phyloP scores from a whole-genome alignment of 139 green algal genomes.

The Spirogloea muscicola region DNA sequence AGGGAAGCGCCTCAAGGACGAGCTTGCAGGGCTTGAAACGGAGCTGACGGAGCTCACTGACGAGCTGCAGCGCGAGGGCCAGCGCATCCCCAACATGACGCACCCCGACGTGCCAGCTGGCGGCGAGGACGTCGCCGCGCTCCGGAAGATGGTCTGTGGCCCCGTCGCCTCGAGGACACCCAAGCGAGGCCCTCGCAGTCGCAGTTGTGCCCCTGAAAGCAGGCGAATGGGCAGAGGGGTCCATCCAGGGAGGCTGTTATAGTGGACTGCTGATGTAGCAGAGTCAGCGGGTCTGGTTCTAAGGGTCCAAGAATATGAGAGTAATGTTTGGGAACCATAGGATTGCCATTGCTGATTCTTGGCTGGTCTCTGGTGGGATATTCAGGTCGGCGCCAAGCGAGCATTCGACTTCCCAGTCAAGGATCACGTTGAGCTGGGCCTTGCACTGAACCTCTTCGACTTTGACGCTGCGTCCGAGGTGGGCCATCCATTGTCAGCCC shows the following conservation, averaged over 20 bases:
- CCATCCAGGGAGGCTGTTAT: no score
- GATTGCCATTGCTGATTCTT: no score
- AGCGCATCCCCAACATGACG: constrained; percentile 89
- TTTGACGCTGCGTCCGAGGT: constrained; percentile 78
- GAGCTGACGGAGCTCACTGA: constrained; percentile 59
- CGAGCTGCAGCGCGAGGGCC: constrained; percentile 81
- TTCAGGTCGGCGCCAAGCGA: constrained; percentile 55
- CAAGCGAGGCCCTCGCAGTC: no score
- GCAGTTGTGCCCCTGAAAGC: no score
- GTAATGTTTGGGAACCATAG: no score
- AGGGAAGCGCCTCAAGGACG: constrained; percentile 86
- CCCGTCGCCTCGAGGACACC: no score
- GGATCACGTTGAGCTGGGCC: constrained; percentile 53
- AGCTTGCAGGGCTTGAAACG: constrained; percentile 71
- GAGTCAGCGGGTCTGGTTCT: no score
- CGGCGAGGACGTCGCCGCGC: constrained; percentile 69
- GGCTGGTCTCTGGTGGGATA: background rate
- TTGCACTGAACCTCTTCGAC: constrained; percentile 60
- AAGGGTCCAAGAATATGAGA: no score
- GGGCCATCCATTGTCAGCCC: no score
- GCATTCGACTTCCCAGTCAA: constrained; percentile 57
- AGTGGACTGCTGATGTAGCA: no score
- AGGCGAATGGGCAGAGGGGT: no score
- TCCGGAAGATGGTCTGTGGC: constrained; percentile 31
- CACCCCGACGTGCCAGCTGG: constrained; percentile 83